Evolutionary conservation across 208 protist genomes (phyloP), one percentile per base, ranked within the genome.

Genomic region (Leishmania major): DNA sequence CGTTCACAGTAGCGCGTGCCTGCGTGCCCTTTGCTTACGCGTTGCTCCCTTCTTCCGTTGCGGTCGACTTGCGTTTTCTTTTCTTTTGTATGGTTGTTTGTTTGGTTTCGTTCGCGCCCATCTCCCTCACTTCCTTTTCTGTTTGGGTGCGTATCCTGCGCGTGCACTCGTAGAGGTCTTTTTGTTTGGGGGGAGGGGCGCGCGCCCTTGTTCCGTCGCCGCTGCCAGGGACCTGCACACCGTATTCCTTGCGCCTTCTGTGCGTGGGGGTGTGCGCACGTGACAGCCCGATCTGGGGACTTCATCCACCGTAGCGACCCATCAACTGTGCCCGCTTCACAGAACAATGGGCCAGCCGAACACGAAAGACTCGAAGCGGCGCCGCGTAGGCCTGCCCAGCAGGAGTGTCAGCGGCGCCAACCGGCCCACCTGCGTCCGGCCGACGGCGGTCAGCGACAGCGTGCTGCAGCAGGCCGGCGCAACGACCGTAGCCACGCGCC

Each of bases 261-360:
- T n/a, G 66, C 28, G 64, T 15, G 66, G 17, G 66, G 17, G 66
- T 2, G 45, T n/a, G 22, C 70, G n/a, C 70, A 19, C 8, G 19
- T 74, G 45, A 74, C 70, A 28, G 25, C 25, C 28, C 0, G 70
- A 15, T 45, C 40, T 22, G 43, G 45, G 13, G 45, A 64, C 51
- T 13, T 62, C 73, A 19, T 43, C 53, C 51, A 47, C 73, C 51
- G 45, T 7, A 25, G 25, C 3, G 15, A 22, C 8, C 25, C 73
- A 79, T 51, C 51, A 22, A 43, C 25, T 45, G 0, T 53, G 10
- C 43, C 5, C 40, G 59, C 35, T 13, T n/a, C 77, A 71, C 47
- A 31, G 10, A 3, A 25, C n/a, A 4, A 96, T 96, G 92, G 92
- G 92, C 3, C 92, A 96, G 82, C 84, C 84, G 22, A 93, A 92